A percentile compares a stretch with the other conserved stretches of the same genome.
Evolutionary conservation across 1,284 basidiomycete species (phyloP).

Genomic region (Cutaneotrichosporon cavernicola): DNA sequence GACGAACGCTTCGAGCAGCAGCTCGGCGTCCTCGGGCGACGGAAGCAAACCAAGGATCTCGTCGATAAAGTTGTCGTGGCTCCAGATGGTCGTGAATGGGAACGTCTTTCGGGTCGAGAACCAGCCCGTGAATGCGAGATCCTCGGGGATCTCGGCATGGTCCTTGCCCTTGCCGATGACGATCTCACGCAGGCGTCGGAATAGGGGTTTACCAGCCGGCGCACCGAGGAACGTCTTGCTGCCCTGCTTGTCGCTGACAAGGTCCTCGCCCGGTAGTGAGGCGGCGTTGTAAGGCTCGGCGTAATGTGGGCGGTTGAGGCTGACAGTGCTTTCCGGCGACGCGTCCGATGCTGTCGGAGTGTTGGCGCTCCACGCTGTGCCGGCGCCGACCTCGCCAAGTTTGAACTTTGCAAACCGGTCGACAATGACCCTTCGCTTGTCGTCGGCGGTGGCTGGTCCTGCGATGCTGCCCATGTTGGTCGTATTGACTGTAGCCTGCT

Average conservation of each 20-base stretch:
- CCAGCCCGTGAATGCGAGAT: slow-evolving; percentile 48
- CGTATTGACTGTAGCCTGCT: slow-evolving; percentile 1
- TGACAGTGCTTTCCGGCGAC: slow-evolving; percentile 16
- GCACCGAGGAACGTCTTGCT: slow-evolving; percentile 45
- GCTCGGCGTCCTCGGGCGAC: slow-evolving; percentile 41
- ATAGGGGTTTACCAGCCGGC: slow-evolving; percentile 46
- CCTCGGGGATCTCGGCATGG: slow-evolving; percentile 42
- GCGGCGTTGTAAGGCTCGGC: slow-evolving; percentile 42
- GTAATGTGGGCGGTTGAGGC: slow-evolving; percentile 17
- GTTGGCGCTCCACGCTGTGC: slow-evolving; percentile 13
- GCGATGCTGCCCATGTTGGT: neutral
- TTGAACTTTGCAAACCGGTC: slow-evolving; percentile 51
- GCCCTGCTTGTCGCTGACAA: slow-evolving; percentile 41
- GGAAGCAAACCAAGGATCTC: slow-evolving; percentile 52
- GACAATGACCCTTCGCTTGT: slow-evolving; percentile 46
- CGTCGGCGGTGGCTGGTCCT: slow-evolving; percentile 17
- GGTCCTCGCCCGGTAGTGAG: slow-evolving; percentile 45
- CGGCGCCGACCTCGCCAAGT: slow-evolving; percentile 45
- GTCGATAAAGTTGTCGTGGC: slow-evolving; percentile 51
- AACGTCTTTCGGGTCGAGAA: slow-evolving; percentile 52
- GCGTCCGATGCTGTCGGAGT: slow-evolving; percentile 13
- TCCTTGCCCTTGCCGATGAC: slow-evolving; percentile 17
- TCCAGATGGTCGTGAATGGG: slow-evolving; percentile 54
- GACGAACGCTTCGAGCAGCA: slow-evolving; percentile 43
- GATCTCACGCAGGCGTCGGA: slow-evolving; percentile 31